phyloP scores from a whole-genome alignment of 2,329 filamentous ascomycete species.

The Colletotrichum magnum region DNA sequence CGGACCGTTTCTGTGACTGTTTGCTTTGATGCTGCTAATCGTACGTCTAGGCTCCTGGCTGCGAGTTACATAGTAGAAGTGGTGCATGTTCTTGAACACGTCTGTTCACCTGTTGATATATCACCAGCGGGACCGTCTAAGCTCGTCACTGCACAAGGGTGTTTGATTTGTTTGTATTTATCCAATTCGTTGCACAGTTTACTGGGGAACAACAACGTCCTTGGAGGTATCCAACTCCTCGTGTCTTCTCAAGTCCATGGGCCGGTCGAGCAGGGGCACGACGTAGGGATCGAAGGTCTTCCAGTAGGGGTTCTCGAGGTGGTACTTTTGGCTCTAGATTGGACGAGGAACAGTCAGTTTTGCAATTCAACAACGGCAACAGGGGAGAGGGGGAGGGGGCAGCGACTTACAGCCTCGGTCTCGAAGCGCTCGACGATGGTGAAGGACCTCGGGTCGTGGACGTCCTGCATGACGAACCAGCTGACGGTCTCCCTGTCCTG shows the following conservation, averaged over 20 bases:
- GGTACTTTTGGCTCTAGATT: slow-evolving; percentile 69
- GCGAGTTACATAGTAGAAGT: neutral
- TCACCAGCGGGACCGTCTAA: too few species aligned
- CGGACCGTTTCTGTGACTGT: neutral
- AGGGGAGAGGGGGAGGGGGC: neutral
- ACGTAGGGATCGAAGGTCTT: slow-evolving; percentile 84
- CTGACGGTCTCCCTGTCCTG: slow-evolving; percentile 78
- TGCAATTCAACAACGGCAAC: neutral
- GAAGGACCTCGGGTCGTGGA: slow-evolving; percentile 77
- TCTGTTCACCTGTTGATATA: too few species aligned
- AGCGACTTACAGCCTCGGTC: slow-evolving; percentile 70
- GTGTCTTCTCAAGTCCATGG: slow-evolving; percentile 78
- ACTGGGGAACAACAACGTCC: slow-evolving; percentile 57
- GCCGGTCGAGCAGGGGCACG: slow-evolving; percentile 74
- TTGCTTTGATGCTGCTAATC: too few species aligned
- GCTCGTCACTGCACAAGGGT: neutral
- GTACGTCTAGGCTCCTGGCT: neutral
- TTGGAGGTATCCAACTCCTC: slow-evolving; percentile 75
- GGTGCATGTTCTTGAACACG: neutral
- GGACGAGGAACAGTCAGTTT: neutral
- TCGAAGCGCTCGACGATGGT: slow-evolving; percentile 83
- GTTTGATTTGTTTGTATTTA: too few species aligned
- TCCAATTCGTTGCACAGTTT: neutral
- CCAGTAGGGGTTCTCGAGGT: slow-evolving; percentile 80
- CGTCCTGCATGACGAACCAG: slow-evolving; percentile 85